Conservation (phyloP, 2,329 filamentous ascomycete species). For the Allantophomopsis lycopodina region DNA sequence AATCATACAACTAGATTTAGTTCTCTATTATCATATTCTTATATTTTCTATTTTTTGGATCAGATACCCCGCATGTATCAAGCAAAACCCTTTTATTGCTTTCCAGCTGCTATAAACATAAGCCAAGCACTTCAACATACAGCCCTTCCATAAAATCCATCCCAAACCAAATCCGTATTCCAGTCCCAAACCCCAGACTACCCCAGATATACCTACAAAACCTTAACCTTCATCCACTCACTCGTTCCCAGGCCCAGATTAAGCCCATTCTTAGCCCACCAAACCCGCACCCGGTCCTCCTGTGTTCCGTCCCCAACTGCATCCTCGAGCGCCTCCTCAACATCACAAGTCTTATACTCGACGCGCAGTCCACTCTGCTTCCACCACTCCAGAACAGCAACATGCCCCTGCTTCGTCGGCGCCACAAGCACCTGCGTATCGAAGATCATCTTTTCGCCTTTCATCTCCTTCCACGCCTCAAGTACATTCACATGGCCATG, state of each 20-base stretch:
- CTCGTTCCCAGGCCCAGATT: constrained; percentile 56
- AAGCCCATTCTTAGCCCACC: constrained; percentile 72
- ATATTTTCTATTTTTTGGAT: too few species aligned
- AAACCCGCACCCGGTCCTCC: constrained; percentile 60
- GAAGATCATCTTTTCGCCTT: constrained; percentile 64
- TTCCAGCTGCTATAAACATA: too few species aligned
- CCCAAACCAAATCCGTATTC: too few species aligned
- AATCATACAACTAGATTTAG: too few species aligned
- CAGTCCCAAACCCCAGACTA: too few species aligned
- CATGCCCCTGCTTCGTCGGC: constrained; percentile 76
- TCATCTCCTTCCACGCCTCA: constrained; percentile 66
- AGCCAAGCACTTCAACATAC: too few species aligned
- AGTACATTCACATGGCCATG: constrained; percentile 77
- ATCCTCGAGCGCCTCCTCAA: constrained; percentile 88
- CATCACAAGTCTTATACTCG: constrained; percentile 89
- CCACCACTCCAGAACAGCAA: constrained; percentile 88
- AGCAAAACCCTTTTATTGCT: too few species aligned
- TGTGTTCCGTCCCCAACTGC: constrained; percentile 47
- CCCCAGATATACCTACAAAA: constrained; percentile 5
- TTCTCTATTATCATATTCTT: too few species aligned
- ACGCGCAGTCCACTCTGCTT: constrained; percentile 56
- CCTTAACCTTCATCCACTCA: constrained; percentile 60
- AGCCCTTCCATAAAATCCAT: too few species aligned
- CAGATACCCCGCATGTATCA: too few species aligned
- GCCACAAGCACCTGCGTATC: constrained; percentile 75